phyloP scores from a whole-genome alignment of 1,284 basidiomycete species.

The Termitomyces sp. region DNA sequence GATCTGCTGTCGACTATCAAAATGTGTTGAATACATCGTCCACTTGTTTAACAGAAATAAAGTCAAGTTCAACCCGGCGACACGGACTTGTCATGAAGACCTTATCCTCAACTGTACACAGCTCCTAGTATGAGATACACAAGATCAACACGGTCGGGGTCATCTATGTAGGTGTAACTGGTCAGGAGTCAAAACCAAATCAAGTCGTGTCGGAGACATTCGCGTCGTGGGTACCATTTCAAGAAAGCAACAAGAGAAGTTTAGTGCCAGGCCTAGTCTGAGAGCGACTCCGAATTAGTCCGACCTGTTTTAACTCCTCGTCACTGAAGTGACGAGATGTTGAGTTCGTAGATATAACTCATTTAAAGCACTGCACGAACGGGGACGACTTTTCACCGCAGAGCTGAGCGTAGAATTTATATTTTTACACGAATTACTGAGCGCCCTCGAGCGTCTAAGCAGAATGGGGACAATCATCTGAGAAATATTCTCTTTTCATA shows the following conservation, averaged over 20 bases:
- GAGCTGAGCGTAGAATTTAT: not conserved
- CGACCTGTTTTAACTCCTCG: not conserved
- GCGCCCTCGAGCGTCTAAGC: too few relatives aligned
- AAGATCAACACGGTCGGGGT: not conserved
- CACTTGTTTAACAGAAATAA: too few relatives aligned
- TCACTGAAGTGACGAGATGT: not conserved
- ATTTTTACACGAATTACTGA: too few relatives aligned
- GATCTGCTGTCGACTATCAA: too few relatives aligned
- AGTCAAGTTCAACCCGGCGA: too few relatives aligned
- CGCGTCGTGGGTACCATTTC: not conserved
- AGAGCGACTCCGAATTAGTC: not conserved
- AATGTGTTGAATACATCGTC: too few relatives aligned
- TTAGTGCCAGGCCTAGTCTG: not conserved
- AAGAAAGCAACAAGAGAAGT: not conserved
- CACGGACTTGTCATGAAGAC: too few relatives aligned
- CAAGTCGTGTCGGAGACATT: not conserved
- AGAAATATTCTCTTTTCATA: not conserved
- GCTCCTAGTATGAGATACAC: too few relatives aligned
- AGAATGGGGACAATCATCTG: too few relatives aligned
- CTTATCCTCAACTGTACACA: too few relatives aligned
- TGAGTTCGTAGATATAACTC: not conserved
- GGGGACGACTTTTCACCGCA: not conserved
- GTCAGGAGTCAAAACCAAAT: not conserved
- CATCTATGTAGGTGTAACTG: not conserved
- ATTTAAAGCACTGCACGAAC: not conserved